Conservation (phyloP, 208 protist species). For the Zelonia costaricensis region DNA sequence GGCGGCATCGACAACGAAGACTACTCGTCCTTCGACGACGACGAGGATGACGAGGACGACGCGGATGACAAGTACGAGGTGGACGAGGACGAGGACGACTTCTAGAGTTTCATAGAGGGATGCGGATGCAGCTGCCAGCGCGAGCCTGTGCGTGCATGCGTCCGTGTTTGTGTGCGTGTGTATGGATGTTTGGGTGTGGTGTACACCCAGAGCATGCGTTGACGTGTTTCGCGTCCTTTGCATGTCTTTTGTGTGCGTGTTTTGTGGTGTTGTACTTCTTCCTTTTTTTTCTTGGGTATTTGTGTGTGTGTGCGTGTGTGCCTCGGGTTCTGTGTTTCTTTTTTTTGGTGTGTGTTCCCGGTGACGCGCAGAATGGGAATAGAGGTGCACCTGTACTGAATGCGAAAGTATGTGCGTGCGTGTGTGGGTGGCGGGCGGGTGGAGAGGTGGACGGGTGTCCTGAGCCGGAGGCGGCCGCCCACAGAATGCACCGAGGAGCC, state of each 20-base stretch:
- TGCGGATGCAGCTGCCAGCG: not conserved
- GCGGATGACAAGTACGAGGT: conserved; percentile 66
- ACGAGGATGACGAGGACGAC: conserved; percentile 38
- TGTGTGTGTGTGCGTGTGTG: not conserved
- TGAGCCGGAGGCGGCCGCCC: too few relatives aligned
- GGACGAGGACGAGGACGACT: conserved; percentile 87
- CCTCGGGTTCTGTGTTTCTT: not conserved
- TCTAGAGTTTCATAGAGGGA: conserved; percentile 37
- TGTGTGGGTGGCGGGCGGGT: too few relatives aligned
- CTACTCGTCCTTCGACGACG: conserved; percentile 85
- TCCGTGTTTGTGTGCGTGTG: not conserved
- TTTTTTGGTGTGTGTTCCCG: not conserved
- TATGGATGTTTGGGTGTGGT: not conserved
- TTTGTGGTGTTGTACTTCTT: too few relatives aligned
- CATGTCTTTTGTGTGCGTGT: too few relatives aligned
- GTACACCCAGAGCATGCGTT: too few relatives aligned
- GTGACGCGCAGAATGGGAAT: too few relatives aligned
- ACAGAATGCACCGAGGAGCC: too few relatives aligned
- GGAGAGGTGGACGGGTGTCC: too few relatives aligned
- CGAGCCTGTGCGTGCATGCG: not conserved
- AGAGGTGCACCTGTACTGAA: too few relatives aligned
- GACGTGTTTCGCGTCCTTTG: too few relatives aligned
- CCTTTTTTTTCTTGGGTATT: too few relatives aligned
- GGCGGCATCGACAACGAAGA: conserved; percentile 52
- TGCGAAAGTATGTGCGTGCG: too few relatives aligned